These are phyloP conservation scores for Cystobasidium onofrii DNA, from an alignment of 768 basidiomycete species.

Conservation along the genomic window DNA sequence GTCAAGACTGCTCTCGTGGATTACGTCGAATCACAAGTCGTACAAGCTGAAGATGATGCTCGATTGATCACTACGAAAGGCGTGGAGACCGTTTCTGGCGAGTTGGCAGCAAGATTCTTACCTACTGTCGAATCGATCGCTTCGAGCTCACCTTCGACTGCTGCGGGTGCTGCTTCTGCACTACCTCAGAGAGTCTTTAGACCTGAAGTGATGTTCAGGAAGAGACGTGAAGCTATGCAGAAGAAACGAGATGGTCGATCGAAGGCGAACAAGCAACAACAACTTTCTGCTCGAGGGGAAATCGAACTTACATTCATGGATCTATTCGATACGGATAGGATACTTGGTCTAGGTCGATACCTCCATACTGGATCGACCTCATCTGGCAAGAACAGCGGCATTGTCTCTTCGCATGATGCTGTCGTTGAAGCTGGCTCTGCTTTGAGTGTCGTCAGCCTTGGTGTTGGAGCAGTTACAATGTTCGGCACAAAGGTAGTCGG, in stretches of 20 bases:
- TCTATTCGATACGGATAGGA: slow-evolving; percentile 53
- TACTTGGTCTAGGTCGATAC: slow-evolving; percentile 46
- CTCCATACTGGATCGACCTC: slow-evolving; percentile 26
- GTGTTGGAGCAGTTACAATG: slow-evolving; percentile 45
- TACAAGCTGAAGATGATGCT: slow-evolving; percentile 47
- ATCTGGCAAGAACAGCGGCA: background rate
- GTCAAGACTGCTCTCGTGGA: slow-evolving; percentile 46
- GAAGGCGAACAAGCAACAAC: background rate
- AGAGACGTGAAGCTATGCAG: slow-evolving; percentile 40
- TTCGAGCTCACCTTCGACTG: background rate
- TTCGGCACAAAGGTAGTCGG: slow-evolving; percentile 66
- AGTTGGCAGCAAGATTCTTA: slow-evolving; percentile 67
- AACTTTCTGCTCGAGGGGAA: slow-evolving; percentile 20
- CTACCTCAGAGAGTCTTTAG: slow-evolving; percentile 75
- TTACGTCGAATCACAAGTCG: slow-evolving; percentile 47
- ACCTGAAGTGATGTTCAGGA: slow-evolving; percentile 91
- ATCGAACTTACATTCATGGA: slow-evolving; percentile 52
- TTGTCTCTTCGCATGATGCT: slow-evolving; percentile 42
- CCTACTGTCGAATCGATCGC: slow-evolving; percentile 53
- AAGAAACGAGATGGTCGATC: slow-evolving; percentile 43
- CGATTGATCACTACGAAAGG: slow-evolving; percentile 44
- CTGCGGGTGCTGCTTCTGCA: slow-evolving; percentile 46
- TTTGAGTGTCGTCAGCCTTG: slow-evolving; percentile 58
- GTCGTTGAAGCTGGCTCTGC: slow-evolving; percentile 55
- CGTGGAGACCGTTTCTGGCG: slow-evolving; percentile 42